Evolutionary conservation across 371 early-diverging fungal genomes (phyloP), one percentile per base, ranked within the genome.

Genomic region (Mortierella sp.): DNA sequence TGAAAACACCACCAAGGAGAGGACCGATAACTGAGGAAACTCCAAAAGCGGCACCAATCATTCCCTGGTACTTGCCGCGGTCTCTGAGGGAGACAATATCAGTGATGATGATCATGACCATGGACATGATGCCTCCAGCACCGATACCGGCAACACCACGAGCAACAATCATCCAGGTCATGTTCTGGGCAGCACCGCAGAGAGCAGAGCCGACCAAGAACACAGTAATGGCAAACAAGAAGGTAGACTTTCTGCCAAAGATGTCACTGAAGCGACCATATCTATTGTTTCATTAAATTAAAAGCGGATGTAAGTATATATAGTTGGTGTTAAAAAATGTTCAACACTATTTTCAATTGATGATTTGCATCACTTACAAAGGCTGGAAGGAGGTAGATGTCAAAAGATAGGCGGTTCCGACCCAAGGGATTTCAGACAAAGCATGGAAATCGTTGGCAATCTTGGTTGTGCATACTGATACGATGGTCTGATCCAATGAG

Each of bases 401-500:
- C 16, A 92, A 78, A 69, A 92, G 73, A 64, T 90, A 91, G 1
- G 91, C 77, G 12, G 88, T 87, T 20, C 89, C 87, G 39, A 92
- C 83, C 91, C 93, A 93, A 6, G 91, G 83, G 22, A 90, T 79
- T 18, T 86, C 85, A 20, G 85, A 79, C 59, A 90, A 77, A 14
- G 90, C 79, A 18, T 89, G 72, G 66, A 93, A 91, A 62, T 89
- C 86, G 28, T 83, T 79, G 65, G 88, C 85, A 55, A 90, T 89
- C 14, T 72, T 73, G 39, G 81, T 77, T 20, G 85, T 83, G 18
- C 88, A 86, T 51, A 91, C 90, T 0, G 92, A 85, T n/a, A 93
- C 88, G 66, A 94, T 93, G 37, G 92, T 94, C 69, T 90, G 90
- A 75, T 94, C 94, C 24, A 94, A 83, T 12, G 92, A 87, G 0